phyloP scores from a whole-genome alignment of 176 grass and related monocot species.

The Juncus inflexus region DNA sequence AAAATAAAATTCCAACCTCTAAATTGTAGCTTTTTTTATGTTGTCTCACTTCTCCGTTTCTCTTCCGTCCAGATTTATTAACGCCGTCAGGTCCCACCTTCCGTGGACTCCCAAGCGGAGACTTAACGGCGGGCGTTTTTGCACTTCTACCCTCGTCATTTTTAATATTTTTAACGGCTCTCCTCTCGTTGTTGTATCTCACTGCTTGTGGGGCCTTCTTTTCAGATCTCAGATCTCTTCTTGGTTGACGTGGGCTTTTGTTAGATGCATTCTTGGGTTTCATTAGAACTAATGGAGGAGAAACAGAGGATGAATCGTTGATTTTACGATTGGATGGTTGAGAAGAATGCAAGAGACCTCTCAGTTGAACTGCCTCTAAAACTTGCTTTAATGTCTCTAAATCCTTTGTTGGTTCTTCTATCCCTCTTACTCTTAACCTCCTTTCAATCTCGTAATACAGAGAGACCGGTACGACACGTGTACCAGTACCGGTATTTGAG shows the following conservation, averaged over 20 bases:
- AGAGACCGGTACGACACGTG: slow-evolving; percentile 1
- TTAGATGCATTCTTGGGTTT: slow-evolving; percentile 24
- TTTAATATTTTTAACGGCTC: background rate
- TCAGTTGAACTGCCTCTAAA: slow-evolving; percentile 80
- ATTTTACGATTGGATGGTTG: background rate
- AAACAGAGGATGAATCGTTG: background rate
- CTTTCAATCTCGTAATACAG: slow-evolving; percentile 34
- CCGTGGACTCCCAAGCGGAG: slow-evolving; percentile 23
- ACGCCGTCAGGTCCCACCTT: background rate
- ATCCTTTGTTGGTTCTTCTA: slow-evolving; percentile 62
- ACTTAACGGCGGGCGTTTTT: slow-evolving; percentile 11
- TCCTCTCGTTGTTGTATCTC: slow-evolving; percentile 14
- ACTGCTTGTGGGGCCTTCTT: slow-evolving; percentile 17
- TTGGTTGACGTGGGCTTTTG: background rate
- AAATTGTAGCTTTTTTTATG: slow-evolving; percentile 6
- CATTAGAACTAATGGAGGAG: slow-evolving; percentile 61
- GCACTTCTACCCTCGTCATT: slow-evolving; percentile 1
- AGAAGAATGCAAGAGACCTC: slow-evolving; percentile 54
- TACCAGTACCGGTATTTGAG: too few species aligned
- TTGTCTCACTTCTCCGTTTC: slow-evolving; percentile 9
- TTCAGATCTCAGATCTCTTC: background rate
- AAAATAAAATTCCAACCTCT: slow-evolving; percentile 17
- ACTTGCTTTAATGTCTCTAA: slow-evolving; percentile 88
- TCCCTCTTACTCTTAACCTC: slow-evolving; percentile 41
- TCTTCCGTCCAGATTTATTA: slow-evolving; percentile 9